These are phyloP conservation scores for Botryotinia convoluta DNA, from an alignment of 2,329 filamentous ascomycete genomes.

Conservation along the genomic window DNA sequence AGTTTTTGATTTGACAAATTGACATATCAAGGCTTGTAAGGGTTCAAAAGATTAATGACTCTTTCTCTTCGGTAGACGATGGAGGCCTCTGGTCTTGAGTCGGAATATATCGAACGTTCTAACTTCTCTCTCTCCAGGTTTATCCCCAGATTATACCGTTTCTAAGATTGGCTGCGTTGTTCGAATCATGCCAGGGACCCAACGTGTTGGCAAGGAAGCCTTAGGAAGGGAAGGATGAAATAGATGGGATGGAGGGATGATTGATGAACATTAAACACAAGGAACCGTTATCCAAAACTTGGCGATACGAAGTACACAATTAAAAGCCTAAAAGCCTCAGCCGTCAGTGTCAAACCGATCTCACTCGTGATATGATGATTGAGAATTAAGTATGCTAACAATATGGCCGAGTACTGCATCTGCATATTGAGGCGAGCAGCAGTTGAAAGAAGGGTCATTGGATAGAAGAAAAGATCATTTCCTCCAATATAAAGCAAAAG, in stretches of 20 bases:
- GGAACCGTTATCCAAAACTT: not conserved
- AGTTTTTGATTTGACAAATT: not conserved
- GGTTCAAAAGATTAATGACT: not conserved
- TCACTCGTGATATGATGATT: slow-evolving; percentile 3
- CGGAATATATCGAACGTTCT: not conserved
- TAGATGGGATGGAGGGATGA: slow-evolving; percentile 4
- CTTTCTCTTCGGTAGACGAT: not conserved
- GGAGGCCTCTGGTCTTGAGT: not conserved
- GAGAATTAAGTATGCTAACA: not conserved
- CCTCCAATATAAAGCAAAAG: not conserved
- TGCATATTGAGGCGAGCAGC: not conserved
- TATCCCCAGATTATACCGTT: not conserved
- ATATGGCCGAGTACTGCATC: not conserved
- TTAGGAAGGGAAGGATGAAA: not conserved
- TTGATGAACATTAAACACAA: not conserved
- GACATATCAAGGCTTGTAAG: not conserved
- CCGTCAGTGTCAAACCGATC: not conserved
- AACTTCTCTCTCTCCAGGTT: not conserved
- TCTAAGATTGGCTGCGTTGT: not conserved
- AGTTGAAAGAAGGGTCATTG: not conserved
- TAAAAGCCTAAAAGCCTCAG: not conserved
- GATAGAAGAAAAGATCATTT: not conserved
- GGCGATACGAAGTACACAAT: not conserved
- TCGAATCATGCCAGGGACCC: not conserved
- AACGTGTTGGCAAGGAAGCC: not conserved